Percentiles rank a stretch among this genome's conserved stretches.
Evolutionary conservation across 495 filamentous ascomycete species (phyloP).

Genomic region (Penicillium arizonense): DNA sequence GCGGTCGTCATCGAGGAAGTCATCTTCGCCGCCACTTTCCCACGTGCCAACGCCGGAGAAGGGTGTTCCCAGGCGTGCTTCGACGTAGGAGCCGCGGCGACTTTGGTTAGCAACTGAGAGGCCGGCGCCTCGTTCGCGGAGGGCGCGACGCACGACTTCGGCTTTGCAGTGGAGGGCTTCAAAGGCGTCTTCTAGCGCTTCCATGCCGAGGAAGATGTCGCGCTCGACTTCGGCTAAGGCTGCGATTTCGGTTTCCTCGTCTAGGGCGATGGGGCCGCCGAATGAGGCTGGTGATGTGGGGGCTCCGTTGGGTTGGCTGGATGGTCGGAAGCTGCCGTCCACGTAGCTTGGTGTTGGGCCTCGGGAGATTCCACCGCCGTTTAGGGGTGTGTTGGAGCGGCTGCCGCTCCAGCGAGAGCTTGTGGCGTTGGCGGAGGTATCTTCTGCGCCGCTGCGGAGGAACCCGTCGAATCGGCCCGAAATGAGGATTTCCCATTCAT

Average conservation of each 20-base stretch:
- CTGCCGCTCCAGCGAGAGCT: conserved; percentile 32
- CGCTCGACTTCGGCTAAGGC: conserved; percentile 87
- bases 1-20: conserved; percentile 54
- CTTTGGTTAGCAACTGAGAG: conserved; percentile 75
- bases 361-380: conserved; percentile 38
- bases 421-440: conserved; percentile 23
- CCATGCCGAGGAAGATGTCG: conserved; percentile 91
- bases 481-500: conserved; percentile 94
- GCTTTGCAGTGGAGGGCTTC: conserved; percentile 86
- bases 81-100: conserved; percentile 54
- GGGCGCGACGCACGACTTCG: conserved; percentile 72
- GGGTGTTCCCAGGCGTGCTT: conserved; percentile 58
- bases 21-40: conserved; percentile 59
- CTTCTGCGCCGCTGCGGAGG: conserved; percentile 89
- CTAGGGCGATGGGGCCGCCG: conserved; percentile 73
- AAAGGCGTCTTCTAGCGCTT: conserved; percentile 91
- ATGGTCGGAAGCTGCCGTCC: conserved; percentile 36
- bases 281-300: conserved; percentile 38
- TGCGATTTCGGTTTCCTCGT: conserved; percentile 93
- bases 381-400: conserved; percentile 46
- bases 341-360: conserved; percentile 38
- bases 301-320: conserved; percentile 37
- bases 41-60: conserved; percentile 40
- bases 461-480: conserved; percentile 98
- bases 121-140: conserved; percentile 77